phyloP scores from a whole-genome alignment of 2,329 filamentous ascomycete genomes.

The Fusarium burgessii region DNA sequence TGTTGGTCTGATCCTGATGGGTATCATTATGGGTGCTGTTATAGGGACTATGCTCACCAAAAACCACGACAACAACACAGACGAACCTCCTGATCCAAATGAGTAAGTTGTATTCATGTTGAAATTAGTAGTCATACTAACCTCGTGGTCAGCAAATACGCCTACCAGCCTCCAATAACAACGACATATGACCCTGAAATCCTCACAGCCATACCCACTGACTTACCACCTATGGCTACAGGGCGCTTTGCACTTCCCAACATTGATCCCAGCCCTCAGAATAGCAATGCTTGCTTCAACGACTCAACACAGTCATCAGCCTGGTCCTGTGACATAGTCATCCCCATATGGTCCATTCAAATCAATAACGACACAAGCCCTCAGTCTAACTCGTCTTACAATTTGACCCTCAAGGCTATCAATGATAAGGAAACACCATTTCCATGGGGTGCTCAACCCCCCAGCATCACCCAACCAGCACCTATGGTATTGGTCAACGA shows the following conservation, averaged over 20 bases:
- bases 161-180: constrained; percentile 49
- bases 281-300: constrained; percentile 67
- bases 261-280: constrained; percentile 59
- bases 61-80: constrained; percentile 17
- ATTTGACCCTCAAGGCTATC: constrained; percentile 54
- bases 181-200: constrained; percentile 62
- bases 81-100: constrained; percentile 3
- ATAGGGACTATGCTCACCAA: constrained; percentile 60
- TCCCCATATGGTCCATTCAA: constrained; percentile 58
- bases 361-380: constrained; percentile 48
- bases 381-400: constrained; percentile 54
- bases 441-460: constrained; percentile 67
- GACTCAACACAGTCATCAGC: constrained; percentile 66
- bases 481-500: constrained; percentile 64
- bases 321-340: constrained; percentile 71
- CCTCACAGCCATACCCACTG: constrained; percentile 62
- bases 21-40: constrained; percentile 68
- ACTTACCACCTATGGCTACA: constrained; percentile 64
- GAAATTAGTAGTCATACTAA: constrained; percentile 7
- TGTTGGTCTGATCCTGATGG: constrained; percentile 63
- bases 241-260: constrained; percentile 70
- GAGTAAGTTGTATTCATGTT: constrained; percentile 24
- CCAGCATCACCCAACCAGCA: constrained; percentile 55
- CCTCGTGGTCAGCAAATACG: constrained; percentile 21
- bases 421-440: constrained; percentile 51